A percentile compares a stretch with the other conserved stretches of the same genome.
These are phyloP conservation scores for Malbranchea cinnamomea DNA, from an alignment of 2,329 filamentous ascomycete genomes.

Conservation along the genomic window DNA sequence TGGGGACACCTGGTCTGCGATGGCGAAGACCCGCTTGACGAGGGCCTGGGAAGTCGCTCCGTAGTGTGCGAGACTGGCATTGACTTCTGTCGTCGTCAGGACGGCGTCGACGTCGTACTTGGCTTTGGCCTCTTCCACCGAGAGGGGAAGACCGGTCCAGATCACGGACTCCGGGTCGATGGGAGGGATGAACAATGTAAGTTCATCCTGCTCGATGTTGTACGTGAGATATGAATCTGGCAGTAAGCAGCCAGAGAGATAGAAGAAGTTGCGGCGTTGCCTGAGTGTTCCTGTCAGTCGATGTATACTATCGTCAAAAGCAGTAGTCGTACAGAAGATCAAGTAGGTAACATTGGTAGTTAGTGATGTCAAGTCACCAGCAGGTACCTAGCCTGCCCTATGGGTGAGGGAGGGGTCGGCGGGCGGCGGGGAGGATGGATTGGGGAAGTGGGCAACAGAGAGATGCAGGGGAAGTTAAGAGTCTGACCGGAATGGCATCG, in stretches of 20 bases:
- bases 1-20: conserved; percentile 61
- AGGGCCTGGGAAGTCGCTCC: conserved; percentile 20
- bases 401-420: too few species aligned
- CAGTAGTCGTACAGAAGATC: not conserved
- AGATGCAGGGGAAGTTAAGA: conserved; percentile 3
- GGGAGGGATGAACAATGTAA: conserved; percentile 83
- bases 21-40: conserved; percentile 54
- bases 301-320: conserved; percentile 1
- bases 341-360: not conserved
- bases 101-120: conserved; percentile 74
- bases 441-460: conserved; percentile 3
- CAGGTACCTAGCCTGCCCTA: too few species aligned
- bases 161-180: conserved; percentile 77
- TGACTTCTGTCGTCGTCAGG: conserved; percentile 56
- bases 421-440: not conserved
- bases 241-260: conserved; percentile 72
- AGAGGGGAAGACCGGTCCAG: conserved; percentile 80
- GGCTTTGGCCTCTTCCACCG: conserved; percentile 55
- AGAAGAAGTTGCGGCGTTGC: conserved; percentile 88
- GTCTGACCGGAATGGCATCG: conserved; percentile 59
- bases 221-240: conserved; percentile 71
- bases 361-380: conserved; percentile 1
- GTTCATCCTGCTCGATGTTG: conserved; percentile 55
- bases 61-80: conserved; percentile 48
- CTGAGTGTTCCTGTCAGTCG: conserved; percentile 28